These are phyloP conservation scores for Violaceomyces palustris DNA, from an alignment of 1,284 basidiomycete species.

Conservation along the genomic window DNA sequence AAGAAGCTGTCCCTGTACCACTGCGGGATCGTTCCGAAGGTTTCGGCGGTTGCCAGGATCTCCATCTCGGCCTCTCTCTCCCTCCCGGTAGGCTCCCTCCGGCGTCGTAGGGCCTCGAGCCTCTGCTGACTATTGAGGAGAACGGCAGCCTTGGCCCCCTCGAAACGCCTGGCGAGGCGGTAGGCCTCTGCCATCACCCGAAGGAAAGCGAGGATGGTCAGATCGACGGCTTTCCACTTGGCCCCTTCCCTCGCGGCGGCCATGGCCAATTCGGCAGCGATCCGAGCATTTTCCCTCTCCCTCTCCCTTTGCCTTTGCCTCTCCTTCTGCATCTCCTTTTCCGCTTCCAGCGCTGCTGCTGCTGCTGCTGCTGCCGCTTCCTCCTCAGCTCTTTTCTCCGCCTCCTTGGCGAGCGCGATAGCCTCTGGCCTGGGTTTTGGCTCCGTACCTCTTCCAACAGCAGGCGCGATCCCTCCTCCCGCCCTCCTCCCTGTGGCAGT, in stretches of 20 bases:
- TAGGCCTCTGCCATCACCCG: constrained; percentile 39
- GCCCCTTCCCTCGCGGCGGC: constrained; percentile 9
- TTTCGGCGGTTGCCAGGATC: background rate
- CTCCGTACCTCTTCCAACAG: no score
- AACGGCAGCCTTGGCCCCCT: constrained; percentile 22
- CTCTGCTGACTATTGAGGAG: background rate
- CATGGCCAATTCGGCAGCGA: background rate
- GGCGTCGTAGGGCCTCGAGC: background rate
- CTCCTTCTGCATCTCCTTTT: background rate
- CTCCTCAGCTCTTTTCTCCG: background rate
- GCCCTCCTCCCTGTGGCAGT: no score
- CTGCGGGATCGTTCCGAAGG: constrained; percentile 4
- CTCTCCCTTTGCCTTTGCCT: background rate
- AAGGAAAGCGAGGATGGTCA: constrained; percentile 18
- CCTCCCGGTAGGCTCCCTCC: background rate
- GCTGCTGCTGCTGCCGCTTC: background rate
- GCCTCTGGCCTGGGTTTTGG: no score
- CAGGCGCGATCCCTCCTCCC: no score
- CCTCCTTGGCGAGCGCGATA: no score
- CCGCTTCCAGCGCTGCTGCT: background rate
- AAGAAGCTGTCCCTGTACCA: constrained; percentile 19
- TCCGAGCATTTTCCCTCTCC: background rate
- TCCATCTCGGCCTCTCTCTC: constrained; percentile 2
- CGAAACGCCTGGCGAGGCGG: constrained; percentile 29
- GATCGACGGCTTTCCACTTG: constrained; percentile 21